Percentiles rank a stretch among this genome's conserved stretches.
These are phyloP conservation scores for Chloris gayana DNA, from an alignment of 176 grass and related monocot species.

Conservation along the genomic window DNA sequence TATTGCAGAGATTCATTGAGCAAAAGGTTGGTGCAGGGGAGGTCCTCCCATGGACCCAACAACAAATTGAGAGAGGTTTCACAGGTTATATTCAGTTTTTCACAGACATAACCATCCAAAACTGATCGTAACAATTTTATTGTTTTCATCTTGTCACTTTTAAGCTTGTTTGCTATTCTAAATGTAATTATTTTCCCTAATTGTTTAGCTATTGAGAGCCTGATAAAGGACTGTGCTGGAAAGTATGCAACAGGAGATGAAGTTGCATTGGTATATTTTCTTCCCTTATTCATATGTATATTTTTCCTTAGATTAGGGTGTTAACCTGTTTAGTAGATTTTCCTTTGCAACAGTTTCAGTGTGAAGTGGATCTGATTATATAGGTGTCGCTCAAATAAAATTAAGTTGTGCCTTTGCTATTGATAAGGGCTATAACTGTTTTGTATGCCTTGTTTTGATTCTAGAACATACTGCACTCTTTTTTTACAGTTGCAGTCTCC, in stretches of 20 bases:
- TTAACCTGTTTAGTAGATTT: not conserved
- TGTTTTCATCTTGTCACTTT: not conserved
- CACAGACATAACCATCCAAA: not conserved
- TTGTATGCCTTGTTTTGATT: not conserved
- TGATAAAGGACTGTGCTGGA: constrained; percentile 62
- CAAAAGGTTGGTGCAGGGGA: constrained; percentile 50
- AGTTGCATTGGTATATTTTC: constrained; percentile 62
- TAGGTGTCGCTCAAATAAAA: not conserved
- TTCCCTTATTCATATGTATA: not conserved
- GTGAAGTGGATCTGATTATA: not conserved
- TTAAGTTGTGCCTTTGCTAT: not conserved
- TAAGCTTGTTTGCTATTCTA: constrained; percentile 5
- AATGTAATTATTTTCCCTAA: constrained; percentile 12
- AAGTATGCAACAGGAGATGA: constrained; percentile 85
- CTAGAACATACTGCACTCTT: not conserved
- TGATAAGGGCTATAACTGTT: not conserved
- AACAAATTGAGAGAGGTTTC: constrained; percentile 58
- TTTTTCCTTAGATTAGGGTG: not conserved
- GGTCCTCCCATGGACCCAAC: constrained; percentile 40
- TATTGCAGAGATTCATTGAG: constrained; percentile 55
- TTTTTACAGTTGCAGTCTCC: not conserved
- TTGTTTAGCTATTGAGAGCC: constrained; percentile 66
- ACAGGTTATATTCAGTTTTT: constrained; percentile 41
- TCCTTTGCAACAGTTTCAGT: not conserved
- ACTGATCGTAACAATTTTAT: not conserved